Evolutionary conservation across 208 protist species (phyloP).

Genomic region (Trypanosoma mega): DNA sequence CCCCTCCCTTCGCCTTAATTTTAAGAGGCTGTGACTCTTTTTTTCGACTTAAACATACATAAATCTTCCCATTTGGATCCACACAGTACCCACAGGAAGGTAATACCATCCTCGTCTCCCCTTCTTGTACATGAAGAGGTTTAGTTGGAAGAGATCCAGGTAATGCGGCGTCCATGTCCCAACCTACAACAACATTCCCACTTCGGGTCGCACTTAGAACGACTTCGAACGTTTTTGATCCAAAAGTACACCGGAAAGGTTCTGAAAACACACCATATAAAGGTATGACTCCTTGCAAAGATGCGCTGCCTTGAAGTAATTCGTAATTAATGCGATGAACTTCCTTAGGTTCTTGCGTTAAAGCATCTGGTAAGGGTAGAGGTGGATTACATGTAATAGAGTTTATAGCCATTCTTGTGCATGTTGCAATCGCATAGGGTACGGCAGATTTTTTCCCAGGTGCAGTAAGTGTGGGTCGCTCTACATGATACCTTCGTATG

Average conservation of each 20-base stretch:
- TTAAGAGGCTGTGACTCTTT: slow-evolving; percentile 47
- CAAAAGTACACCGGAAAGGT: slow-evolving; percentile 41
- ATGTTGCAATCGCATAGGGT: slow-evolving; percentile 74
- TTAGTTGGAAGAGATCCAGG: slow-evolving; percentile 6
- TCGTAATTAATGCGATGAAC: slow-evolving; percentile 58
- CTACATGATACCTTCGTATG: slow-evolving; percentile 58
- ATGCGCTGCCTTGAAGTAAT: slow-evolving; percentile 23
- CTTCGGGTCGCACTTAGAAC: slow-evolving; percentile 42
- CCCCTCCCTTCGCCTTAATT: slow-evolving; percentile 49
- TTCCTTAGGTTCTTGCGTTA: slow-evolving; percentile 39
- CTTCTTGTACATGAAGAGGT: neutral
- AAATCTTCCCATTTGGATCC: slow-evolving; percentile 64
- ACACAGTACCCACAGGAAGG: slow-evolving; percentile 81
- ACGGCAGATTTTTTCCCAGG: slow-evolving; percentile 40
- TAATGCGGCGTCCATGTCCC: slow-evolving; percentile 39
- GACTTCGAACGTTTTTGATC: slow-evolving; percentile 60
- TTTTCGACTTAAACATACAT: slow-evolving; percentile 52
- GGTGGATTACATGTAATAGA: slow-evolving; percentile 63
- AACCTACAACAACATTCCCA: slow-evolving; percentile 72
- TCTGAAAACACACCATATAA: slow-evolving; percentile 59
- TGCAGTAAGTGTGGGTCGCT: slow-evolving; percentile 30
- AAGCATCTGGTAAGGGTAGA: slow-evolving; percentile 54
- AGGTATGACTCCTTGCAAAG: slow-evolving; percentile 15
- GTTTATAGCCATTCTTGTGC: slow-evolving; percentile 48
- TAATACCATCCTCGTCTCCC: slow-evolving; percentile 21